A percentile compares a stretch with the other conserved stretches of the same genome.
These are phyloP conservation scores for Mucor piriformis DNA, from an alignment of 371 early-diverging fungal genomes.

Conservation along the genomic window DNA sequence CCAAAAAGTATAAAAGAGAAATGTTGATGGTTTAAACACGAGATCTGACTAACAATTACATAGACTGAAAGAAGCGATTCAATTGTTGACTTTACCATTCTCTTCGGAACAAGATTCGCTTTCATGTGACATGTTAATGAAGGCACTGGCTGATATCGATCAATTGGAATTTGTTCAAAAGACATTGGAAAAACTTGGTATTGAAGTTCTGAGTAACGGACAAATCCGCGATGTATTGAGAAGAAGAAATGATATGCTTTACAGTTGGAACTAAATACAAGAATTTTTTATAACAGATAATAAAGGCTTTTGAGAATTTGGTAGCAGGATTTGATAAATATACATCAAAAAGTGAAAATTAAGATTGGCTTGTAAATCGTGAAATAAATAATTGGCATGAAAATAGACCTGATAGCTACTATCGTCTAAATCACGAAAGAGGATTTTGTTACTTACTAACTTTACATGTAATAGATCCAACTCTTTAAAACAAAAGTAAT, in stretches of 20 bases:
- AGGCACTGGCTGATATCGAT: slow-evolving; percentile 39
- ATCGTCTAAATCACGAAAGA: too few relatives aligned
- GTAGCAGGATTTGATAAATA: too few relatives aligned
- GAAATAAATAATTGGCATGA: too few relatives aligned
- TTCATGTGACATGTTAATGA: slow-evolving; percentile 48
- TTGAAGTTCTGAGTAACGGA: slow-evolving; percentile 35
- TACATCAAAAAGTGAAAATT: too few relatives aligned
- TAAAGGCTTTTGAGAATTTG: too few relatives aligned
- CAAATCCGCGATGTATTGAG: slow-evolving; percentile 52
- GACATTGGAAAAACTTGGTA: slow-evolving; percentile 38
- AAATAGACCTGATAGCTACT: too few relatives aligned
- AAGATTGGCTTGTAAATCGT: too few relatives aligned
- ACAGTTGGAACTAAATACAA: slow-evolving; percentile 32
- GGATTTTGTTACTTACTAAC: too few relatives aligned
- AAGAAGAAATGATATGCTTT: slow-evolving; percentile 42
- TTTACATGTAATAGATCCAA: too few relatives aligned
- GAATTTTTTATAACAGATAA: too few relatives aligned
- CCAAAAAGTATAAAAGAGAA: slow-evolving; percentile 32
- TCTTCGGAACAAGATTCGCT: slow-evolving; percentile 20
- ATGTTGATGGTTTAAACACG: not conserved
- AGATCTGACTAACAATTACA: not conserved
- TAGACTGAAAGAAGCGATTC: slow-evolving; percentile 48
- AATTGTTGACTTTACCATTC: slow-evolving; percentile 45
- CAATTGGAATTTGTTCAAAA: slow-evolving; percentile 23
- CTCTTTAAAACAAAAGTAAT: too few relatives aligned